Evolutionary conservation across 2,329 filamentous ascomycete genomes (phyloP).

Genomic region (Fusarium miscanthi): DNA sequence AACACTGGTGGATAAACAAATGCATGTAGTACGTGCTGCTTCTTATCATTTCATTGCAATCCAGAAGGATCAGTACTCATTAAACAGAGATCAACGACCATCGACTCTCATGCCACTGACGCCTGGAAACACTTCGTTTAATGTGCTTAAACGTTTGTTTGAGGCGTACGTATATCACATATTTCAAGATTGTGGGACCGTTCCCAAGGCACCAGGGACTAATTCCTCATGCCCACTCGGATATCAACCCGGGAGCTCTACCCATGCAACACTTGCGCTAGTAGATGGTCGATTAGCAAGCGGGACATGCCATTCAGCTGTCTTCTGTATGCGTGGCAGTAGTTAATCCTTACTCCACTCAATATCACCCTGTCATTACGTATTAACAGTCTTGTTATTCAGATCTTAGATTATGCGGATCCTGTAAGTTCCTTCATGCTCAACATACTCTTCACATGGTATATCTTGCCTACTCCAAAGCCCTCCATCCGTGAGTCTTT

Average conservation of each 20-base stretch:
- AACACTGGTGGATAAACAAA: not conserved
- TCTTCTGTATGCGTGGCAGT: not conserved
- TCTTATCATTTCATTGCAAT: not conserved
- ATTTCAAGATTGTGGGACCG: not conserved
- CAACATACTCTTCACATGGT: not conserved
- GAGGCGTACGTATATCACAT: not conserved
- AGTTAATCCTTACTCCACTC: not conserved
- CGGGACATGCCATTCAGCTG: fast-evolving
- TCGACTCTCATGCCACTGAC: fast-evolving
- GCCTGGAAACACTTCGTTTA: fast-evolving
- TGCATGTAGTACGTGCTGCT: too few species aligned
- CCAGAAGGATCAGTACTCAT: not conserved
- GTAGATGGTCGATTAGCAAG: not conserved
- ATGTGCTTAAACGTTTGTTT: not conserved
- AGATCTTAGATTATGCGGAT: not conserved
- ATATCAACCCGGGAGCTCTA: too few species aligned
- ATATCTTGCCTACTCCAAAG: not conserved
- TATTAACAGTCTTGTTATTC: fast-evolving
- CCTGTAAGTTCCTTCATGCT: not conserved
- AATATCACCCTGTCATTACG: too few species aligned
- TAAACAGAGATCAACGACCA: not conserved
- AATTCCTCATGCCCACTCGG: not conserved
- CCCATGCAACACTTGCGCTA: not conserved
- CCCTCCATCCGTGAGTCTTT: not conserved
- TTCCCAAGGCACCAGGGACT: not conserved